These are phyloP conservation scores for Actinomortierella wolfii DNA, from an alignment of 371 early-diverging fungal species.

Conservation along the genomic window DNA sequence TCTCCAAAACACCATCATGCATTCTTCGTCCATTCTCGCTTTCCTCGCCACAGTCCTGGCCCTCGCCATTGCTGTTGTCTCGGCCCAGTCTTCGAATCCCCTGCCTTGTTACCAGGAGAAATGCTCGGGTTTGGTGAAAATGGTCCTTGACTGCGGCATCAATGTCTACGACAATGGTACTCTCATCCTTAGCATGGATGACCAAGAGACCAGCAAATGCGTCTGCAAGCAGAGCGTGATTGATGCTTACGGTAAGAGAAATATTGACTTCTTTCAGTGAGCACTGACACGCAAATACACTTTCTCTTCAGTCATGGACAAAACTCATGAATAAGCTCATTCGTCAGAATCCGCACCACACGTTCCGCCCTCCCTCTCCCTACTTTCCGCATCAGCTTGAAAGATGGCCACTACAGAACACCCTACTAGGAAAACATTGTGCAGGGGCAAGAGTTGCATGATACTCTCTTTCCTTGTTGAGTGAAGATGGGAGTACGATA, in stretches of 20 bases:
- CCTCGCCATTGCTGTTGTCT: constrained; percentile 17
- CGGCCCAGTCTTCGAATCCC: constrained; percentile 29
- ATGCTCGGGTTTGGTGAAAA: constrained; percentile 22
- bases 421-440: too few species aligned
- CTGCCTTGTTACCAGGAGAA: constrained; percentile 41
- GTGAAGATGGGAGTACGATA: too few species aligned
- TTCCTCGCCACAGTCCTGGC: constrained; percentile 22
- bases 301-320: too few species aligned
- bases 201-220: constrained; percentile 35
- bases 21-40: constrained; percentile 8
- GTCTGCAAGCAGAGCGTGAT: constrained; percentile 40
- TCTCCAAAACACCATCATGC: constrained; percentile 9
- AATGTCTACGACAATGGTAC: constrained; percentile 28
- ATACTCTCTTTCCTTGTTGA: too few species aligned
- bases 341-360: neutral
- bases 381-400: too few species aligned
- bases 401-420: too few species aligned
- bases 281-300: too few species aligned
- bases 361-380: too few species aligned
- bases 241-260: constrained; percentile 29
- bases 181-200: constrained; percentile 22
- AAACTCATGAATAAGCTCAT: too few species aligned
- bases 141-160: constrained; percentile 26
- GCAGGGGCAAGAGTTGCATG: too few species aligned
- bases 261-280: neutral